Evolutionary conservation across 2,329 filamentous ascomycete species (phyloP).

Genomic region (Ophioceras dolichostomum): DNA sequence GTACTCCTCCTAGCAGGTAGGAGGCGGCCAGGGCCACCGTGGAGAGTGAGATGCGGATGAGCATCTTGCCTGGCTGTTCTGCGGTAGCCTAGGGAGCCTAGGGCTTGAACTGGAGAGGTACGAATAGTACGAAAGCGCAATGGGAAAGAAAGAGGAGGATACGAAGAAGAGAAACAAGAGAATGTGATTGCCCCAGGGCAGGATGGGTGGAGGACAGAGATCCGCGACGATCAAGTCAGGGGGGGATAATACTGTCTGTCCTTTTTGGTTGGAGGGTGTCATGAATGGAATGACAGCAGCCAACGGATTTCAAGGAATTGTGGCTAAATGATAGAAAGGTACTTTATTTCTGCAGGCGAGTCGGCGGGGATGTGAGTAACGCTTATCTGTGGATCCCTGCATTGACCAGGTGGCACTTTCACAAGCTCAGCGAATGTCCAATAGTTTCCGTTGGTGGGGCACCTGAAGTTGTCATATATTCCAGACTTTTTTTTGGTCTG

Average conservation of each 20-base stretch:
- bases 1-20: slow-evolving; percentile 32
- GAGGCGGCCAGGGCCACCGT: slow-evolving; percentile 33
- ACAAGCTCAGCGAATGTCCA: neutral
- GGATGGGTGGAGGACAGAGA: neutral
- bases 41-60: slow-evolving; percentile 42
- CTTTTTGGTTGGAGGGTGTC: too few species aligned
- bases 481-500: too few species aligned
- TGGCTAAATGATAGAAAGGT: neutral
- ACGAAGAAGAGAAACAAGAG: neutral
- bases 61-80: too few species aligned
- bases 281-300: too few species aligned
- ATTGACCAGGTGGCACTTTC: slow-evolving; percentile 16
- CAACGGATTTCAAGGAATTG: neutral
- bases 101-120: neutral
- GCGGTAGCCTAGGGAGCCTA: too few species aligned
- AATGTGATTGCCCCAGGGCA: neutral
- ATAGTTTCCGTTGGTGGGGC: too few species aligned
- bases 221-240: too few species aligned
- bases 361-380: neutral
- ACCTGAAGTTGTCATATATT: too few species aligned
- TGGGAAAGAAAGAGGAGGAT: neutral
- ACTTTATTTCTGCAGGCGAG: slow-evolving; percentile 5
- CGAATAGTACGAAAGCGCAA: neutral
- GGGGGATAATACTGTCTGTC: too few species aligned
- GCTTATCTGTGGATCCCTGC: slow-evolving; percentile 4